Base-by-base conservation (phyloP, 768 basidiomycete species). In the Calocera viscosa region DNA sequence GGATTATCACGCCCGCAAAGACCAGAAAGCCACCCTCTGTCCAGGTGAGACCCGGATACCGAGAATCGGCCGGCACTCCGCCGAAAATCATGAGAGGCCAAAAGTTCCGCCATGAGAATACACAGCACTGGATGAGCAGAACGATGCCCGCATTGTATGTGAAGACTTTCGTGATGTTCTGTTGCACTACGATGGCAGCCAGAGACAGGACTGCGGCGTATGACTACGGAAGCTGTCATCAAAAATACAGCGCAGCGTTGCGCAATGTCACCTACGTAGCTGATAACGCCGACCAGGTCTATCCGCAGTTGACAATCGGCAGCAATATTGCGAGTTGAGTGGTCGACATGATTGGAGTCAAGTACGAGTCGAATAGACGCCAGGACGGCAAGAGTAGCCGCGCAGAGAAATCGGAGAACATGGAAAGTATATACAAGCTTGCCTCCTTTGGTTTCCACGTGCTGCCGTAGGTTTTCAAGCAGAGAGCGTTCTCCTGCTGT, bases 41-140 rank as follows among this genome's bases (percentile, higher is more conserved):
- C 86, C 87, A 88, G 22, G 86, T 72, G 35, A 83, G 67, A 49
- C 72, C 67, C 7, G 83, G 81, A 69, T 83, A 82, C 0, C 72
- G 71, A 1, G 72, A 70, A 69, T 89, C 87, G n/a, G 76, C 68
- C 5, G 86, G 84, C 12, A 66, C 35, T 26, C 79, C 74, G 22
- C 77, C 78, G 73, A 78, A 87, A 0, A 85, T 87, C n/a, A 80
- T 75, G 10, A 87, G 71, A 12, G 87, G 87, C 73, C 79, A 86
- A 7, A 88, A 63, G 65, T 79, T 76, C 1, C 72, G 68, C 49
- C 68, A 72, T 1, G 34, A 11, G 49, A 66, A 68, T 8, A 63
- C 26, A 60, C 30, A 60, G 30, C 14, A 22, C 26, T 60, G 53
- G 26, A 19, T 19, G 16, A 60, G 26, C 14, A 32, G 19, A 26